Conservation (phyloP, 371 early-diverging fungal species). For the Mucor piriformis region DNA sequence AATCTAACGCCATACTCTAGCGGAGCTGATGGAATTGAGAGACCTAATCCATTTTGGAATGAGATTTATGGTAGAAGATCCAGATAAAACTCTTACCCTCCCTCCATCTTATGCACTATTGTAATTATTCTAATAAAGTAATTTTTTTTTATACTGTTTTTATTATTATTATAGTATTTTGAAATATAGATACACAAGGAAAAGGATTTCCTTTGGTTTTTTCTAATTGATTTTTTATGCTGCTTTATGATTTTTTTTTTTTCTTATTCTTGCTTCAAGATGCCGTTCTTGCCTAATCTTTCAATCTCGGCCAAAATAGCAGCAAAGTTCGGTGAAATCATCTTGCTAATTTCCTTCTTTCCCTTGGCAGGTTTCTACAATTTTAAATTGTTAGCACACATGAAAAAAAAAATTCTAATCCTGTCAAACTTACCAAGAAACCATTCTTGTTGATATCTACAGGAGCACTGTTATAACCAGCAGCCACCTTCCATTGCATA, state of each 20-base stretch:
- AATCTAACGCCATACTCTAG: not conserved
- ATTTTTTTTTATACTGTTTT: not conserved
- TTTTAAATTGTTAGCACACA: not conserved
- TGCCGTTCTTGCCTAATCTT: conserved; percentile 29
- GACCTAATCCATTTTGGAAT: conserved; percentile 22
- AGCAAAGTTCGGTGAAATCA: conserved; percentile 64
- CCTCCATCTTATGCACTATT: too few species aligned
- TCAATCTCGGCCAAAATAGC: conserved; percentile 75
- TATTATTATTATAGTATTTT: not conserved
- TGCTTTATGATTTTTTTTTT: not conserved
- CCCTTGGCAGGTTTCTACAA: conserved; percentile 46
- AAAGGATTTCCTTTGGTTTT: not conserved
- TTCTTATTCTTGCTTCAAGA: conserved; percentile 5
- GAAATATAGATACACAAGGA: too few species aligned
- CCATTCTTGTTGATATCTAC: conserved; percentile 60
- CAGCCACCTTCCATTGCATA: conserved; percentile 68
- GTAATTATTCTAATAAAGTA: not conserved
- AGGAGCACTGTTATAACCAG: conserved; percentile 64
- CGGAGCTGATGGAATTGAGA: conserved; percentile 17
- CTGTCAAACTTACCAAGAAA: conserved; percentile 47
- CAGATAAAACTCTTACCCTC: not conserved
- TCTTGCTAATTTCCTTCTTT: conserved; percentile 45
- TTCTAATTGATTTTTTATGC: not conserved
- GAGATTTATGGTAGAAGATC: conserved; percentile 20
- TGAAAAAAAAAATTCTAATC: not conserved